Evolutionary conservation across 345 rosid species (phyloP).

Genomic region (Hibiscus mutabilis): DNA sequence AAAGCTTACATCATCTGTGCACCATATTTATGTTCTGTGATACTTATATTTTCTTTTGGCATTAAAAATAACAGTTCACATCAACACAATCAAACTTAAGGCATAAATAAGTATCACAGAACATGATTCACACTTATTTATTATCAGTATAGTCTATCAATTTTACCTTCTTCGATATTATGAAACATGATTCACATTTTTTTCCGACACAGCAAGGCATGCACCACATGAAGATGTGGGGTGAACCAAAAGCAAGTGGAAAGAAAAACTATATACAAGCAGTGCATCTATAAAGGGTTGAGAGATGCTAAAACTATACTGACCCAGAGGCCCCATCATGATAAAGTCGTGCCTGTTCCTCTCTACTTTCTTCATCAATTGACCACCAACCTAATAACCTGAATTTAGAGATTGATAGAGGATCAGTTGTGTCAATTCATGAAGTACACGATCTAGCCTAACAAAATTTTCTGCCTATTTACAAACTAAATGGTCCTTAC

Average conservation of each 20-base stretch:
- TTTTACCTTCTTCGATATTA: not conserved
- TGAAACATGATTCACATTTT: constrained; percentile 3
- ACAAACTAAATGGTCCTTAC: constrained; percentile 28
- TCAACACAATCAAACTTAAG: not conserved
- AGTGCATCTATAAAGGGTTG: not conserved
- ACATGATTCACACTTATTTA: not conserved
- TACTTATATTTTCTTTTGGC: not conserved
- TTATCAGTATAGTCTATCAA: not conserved
- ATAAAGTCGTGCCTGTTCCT: constrained; percentile 85
- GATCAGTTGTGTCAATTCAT: not conserved
- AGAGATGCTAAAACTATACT: constrained; percentile 19
- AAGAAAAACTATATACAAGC: not conserved
- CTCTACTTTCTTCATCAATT: constrained; percentile 88
- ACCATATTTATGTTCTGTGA: not conserved
- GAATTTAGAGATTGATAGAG: constrained; percentile 15
- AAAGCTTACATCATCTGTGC: not conserved
- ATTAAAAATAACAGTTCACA: not conserved
- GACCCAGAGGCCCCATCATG: constrained; percentile 68
- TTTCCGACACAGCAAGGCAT: not conserved
- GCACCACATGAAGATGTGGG: not conserved
- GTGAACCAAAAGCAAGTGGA: not conserved
- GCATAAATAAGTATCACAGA: not conserved
- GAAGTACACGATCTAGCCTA: not conserved
- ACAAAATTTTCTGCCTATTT: not conserved
- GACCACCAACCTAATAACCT: constrained; percentile 99